Conservation (phyloP, 306 rosid genomes). For the Echinosophora koreensis region DNA sequence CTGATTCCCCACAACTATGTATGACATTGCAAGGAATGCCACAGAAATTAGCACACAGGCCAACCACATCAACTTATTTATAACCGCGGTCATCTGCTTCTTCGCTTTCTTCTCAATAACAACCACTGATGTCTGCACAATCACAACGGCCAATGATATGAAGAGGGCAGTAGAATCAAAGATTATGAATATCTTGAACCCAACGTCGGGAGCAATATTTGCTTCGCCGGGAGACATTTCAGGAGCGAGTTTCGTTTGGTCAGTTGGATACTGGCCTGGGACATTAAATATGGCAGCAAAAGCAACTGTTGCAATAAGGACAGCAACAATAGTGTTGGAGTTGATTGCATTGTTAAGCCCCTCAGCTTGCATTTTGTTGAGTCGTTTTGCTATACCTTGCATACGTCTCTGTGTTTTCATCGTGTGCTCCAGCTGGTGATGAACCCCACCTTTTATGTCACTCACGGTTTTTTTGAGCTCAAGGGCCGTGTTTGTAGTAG, state of each 20-base stretch:
- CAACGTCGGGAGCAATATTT: constrained; percentile 54
- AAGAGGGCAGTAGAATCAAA: constrained; percentile 81
- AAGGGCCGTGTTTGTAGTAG: constrained; percentile 53
- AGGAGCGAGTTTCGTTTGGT: not conserved
- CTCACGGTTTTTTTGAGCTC: constrained; percentile 81
- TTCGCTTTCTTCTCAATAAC: constrained; percentile 72
- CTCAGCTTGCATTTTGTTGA: constrained; percentile 77
- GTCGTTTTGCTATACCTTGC: constrained; percentile 70
- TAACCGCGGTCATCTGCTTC: constrained; percentile 69
- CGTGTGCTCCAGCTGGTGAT: constrained; percentile 85
- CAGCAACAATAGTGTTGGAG: constrained; percentile 82
- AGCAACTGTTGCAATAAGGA: constrained; percentile 85
- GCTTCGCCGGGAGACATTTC: constrained; percentile 66
- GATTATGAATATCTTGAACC: constrained; percentile 64
- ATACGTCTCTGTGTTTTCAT: constrained; percentile 67
- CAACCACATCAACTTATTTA: constrained; percentile 88
- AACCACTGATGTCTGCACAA: constrained; percentile 84
- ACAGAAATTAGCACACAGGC: constrained; percentile 80
- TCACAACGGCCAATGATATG: constrained; percentile 85
- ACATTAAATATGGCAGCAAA: constrained; percentile 79
- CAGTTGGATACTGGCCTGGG: constrained; percentile 71
- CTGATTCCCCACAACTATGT: constrained; percentile 69
- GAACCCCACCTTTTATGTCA: constrained; percentile 79
- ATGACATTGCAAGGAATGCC: constrained; percentile 85
- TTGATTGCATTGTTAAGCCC: constrained; percentile 87